A percentile compares a stretch with the other conserved stretches of the same genome.
phyloP scores from a whole-genome alignment of 768 basidiomycete genomes.

The Pleurotus cornucopiae region DNA sequence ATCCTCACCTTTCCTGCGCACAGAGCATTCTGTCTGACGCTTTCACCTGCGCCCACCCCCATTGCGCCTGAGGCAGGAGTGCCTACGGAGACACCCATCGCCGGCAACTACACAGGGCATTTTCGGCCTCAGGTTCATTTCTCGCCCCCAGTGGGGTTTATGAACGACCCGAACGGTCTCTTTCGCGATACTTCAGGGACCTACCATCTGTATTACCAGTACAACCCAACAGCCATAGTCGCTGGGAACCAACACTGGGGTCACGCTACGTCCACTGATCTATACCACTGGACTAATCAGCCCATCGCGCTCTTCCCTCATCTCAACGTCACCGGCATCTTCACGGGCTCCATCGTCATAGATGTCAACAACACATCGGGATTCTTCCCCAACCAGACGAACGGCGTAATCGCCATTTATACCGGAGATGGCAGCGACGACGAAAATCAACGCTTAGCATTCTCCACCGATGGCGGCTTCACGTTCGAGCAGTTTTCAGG shows the following conservation, averaged over 20 bases:
- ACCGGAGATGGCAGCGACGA: background rate
- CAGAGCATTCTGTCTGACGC: no score
- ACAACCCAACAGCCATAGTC: background rate
- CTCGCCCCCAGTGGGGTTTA: background rate
- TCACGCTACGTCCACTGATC: background rate
- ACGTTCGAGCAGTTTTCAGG: background rate
- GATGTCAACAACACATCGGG: background rate
- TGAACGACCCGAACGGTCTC: background rate
- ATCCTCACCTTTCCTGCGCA: no score
- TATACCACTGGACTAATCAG: constrained; percentile 3
- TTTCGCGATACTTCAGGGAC: constrained; percentile 1
- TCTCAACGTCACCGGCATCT: background rate
- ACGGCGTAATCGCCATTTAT: background rate
- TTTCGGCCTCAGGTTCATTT: background rate
- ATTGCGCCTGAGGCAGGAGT: no score
- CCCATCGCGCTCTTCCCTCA: constrained; percentile 1
- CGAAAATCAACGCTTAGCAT: background rate
- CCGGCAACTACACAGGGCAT: background rate
- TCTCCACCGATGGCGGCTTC: background rate
- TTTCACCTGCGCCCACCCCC: no score
- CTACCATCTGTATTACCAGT: background rate
- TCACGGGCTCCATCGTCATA: background rate
- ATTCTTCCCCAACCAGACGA: background rate
- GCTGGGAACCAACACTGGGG: background rate
- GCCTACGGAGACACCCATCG: no score